Percentiles rank a stretch among this genome's conserved stretches.
phyloP scores from a whole-genome alignment of 495 filamentous ascomycete species.

The Aspergillus diversus region DNA sequence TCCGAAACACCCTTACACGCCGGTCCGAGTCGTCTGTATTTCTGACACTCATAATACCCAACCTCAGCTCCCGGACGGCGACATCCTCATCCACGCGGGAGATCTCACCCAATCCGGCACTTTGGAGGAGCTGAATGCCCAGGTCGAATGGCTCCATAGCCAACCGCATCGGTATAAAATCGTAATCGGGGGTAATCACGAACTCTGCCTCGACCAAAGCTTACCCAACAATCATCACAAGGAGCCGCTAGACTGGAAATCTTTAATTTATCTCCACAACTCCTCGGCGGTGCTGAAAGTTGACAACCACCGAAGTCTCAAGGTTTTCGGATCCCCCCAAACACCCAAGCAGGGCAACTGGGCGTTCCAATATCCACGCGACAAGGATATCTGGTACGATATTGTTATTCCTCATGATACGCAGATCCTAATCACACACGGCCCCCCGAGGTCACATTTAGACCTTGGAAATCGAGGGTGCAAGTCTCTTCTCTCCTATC shows the following conservation, averaged over 20 bases:
- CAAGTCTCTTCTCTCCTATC: slow-evolving; percentile 58
- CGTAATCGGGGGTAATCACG: slow-evolving; percentile 76
- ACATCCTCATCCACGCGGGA: slow-evolving; percentile 77
- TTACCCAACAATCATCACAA: background rate
- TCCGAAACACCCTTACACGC: slow-evolving; percentile 17
- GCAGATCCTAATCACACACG: slow-evolving; percentile 76
- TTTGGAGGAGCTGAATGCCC: slow-evolving; percentile 57
- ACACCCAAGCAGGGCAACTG: slow-evolving; percentile 53
- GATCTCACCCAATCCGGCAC: slow-evolving; percentile 69
- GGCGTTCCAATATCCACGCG: slow-evolving; percentile 51
- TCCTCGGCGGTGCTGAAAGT: slow-evolving; percentile 48
- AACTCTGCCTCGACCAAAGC: slow-evolving; percentile 60
- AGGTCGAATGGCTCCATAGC: slow-evolving; percentile 66
- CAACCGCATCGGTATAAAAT: slow-evolving; percentile 68
- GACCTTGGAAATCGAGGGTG: slow-evolving; percentile 49
- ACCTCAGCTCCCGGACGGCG: slow-evolving; percentile 63
- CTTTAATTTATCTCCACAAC: slow-evolving; percentile 54
- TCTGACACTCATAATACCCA: slow-evolving; percentile 74
- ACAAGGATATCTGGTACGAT: slow-evolving; percentile 27
- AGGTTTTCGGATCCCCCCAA: slow-evolving; percentile 57
- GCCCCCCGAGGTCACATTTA: slow-evolving; percentile 58
- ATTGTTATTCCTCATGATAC: slow-evolving; percentile 57
- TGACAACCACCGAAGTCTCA: slow-evolving; percentile 45
- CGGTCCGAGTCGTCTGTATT: slow-evolving; percentile 69
- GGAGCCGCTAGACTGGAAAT: slow-evolving; percentile 37